These are phyloP conservation scores for Penicillium desertorum DNA, from an alignment of 495 filamentous ascomycete species.

Conservation along the genomic window DNA sequence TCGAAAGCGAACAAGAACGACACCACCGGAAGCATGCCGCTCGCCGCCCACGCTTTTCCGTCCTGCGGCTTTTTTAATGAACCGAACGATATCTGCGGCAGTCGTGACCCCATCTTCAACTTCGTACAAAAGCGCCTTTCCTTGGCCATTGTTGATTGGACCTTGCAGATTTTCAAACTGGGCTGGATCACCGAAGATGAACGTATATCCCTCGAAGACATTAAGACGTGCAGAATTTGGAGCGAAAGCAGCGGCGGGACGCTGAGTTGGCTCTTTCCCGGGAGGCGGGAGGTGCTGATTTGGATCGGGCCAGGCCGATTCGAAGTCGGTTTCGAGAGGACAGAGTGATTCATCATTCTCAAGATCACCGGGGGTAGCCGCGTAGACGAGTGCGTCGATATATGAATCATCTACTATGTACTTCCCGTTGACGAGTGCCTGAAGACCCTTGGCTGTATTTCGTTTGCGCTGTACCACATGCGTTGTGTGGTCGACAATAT, in stretches of 20 bases:
- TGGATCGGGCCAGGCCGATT: slow-evolving; percentile 75
- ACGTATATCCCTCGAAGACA: slow-evolving; percentile 84
- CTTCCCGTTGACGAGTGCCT: slow-evolving; percentile 82
- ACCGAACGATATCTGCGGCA: slow-evolving; percentile 73
- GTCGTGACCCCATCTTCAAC: slow-evolving; percentile 64
- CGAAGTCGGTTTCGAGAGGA: slow-evolving; percentile 79
- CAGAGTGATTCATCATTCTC: slow-evolving; percentile 57
- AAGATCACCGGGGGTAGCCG: slow-evolving; percentile 53
- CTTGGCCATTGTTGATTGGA: slow-evolving; percentile 74
- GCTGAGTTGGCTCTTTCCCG: slow-evolving; percentile 68
- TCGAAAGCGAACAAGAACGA: slow-evolving; percentile 76
- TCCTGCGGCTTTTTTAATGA: slow-evolving; percentile 71
- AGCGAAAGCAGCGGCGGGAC: slow-evolving; percentile 61
- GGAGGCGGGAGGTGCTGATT: slow-evolving; percentile 67
- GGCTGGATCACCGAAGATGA: slow-evolving; percentile 77
- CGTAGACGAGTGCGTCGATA: slow-evolving; percentile 69
- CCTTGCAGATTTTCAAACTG: slow-evolving; percentile 77
- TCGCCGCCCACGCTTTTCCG: slow-evolving; percentile 66
- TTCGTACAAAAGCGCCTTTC: slow-evolving; percentile 71
- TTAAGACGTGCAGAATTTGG: slow-evolving; percentile 64
- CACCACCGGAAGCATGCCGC: slow-evolving; percentile 61
- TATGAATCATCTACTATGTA: slow-evolving; percentile 78
- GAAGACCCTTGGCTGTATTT: slow-evolving; percentile 81
- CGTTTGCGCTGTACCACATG: slow-evolving; percentile 88
- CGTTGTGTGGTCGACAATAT: slow-evolving; percentile 68